Percentiles rank a stretch among this genome's conserved stretches.
These are phyloP conservation scores for Salix arbutifolia DNA, from an alignment of 345 rosid species.

Conservation along the genomic window DNA sequence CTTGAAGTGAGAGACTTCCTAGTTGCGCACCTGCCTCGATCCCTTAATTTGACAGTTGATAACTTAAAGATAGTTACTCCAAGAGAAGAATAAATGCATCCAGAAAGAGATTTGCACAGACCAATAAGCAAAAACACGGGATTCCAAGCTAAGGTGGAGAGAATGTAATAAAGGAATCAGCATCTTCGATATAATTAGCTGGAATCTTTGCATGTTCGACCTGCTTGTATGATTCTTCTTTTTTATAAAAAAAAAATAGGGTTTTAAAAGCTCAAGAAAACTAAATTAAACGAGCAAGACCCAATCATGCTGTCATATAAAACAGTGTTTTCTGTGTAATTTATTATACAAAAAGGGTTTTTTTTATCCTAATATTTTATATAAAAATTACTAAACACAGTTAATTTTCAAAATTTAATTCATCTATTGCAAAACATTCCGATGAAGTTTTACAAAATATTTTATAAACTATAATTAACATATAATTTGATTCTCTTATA, in stretches of 20 bases:
- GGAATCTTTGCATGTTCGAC: constrained; percentile 17
- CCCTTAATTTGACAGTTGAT: constrained; percentile 9
- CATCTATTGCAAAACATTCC: too few relatives aligned
- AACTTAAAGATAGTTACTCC: constrained; percentile 15
- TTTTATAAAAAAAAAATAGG: background rate
- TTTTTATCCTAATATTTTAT: too few relatives aligned
- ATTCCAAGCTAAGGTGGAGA: constrained; percentile 17
- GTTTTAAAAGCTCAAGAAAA: too few relatives aligned
- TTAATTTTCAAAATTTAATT: too few relatives aligned
- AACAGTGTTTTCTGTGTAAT: too few relatives aligned
- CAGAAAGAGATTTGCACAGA: constrained; percentile 6
- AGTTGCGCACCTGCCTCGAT: background rate
- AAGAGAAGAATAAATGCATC: constrained; percentile 19
- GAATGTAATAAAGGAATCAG: constrained; percentile 35
- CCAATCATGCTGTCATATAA: too few relatives aligned
- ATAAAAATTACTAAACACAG: too few relatives aligned
- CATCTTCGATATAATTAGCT: constrained; percentile 23
- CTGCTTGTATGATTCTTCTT: background rate
- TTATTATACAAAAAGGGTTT: too few relatives aligned
- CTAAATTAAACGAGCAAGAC: too few relatives aligned
- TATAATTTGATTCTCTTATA: too few relatives aligned
- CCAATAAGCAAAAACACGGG: constrained; percentile 10
- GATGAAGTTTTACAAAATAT: too few relatives aligned
- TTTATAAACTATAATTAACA: too few relatives aligned
- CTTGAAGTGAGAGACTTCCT: background rate